Percentiles rank a stretch among this genome's conserved stretches.
These are phyloP conservation scores for Naganishia antarctica DNA, from an alignment of 768 basidiomycete species.

Conservation along the genomic window DNA sequence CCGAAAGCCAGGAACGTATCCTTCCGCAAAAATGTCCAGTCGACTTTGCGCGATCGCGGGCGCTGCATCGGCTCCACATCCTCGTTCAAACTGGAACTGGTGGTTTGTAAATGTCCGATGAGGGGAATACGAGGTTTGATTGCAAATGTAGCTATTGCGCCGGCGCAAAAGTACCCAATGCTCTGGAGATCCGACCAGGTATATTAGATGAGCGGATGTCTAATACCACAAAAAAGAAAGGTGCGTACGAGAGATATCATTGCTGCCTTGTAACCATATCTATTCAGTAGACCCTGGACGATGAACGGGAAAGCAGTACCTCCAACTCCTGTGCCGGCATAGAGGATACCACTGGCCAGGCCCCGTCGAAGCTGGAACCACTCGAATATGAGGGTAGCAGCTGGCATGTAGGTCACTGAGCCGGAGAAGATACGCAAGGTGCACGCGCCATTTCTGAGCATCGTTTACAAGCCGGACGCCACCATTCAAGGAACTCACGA, in stretches of 20 bases:
- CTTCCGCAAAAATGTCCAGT: slow-evolving; percentile 18
- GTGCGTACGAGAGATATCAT: slow-evolving; percentile 35
- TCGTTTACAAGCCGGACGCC: no score
- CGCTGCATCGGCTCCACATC: no score
- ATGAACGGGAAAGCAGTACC: slow-evolving; percentile 44
- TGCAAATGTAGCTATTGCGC: slow-evolving; percentile 28
- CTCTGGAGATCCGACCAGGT: slow-evolving; percentile 28
- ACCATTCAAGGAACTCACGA: not conserved
- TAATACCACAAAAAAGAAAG: not conserved
- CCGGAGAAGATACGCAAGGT: no score
- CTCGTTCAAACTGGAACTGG: no score
- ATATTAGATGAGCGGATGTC: not conserved
- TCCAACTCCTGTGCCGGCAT: slow-evolving; percentile 32
- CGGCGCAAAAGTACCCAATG: slow-evolving; percentile 33
- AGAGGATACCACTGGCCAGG: slow-evolving; percentile 40
- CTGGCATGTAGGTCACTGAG: slow-evolving; percentile 35
- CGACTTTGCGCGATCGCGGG: no score
- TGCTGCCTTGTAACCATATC: slow-evolving; percentile 40
- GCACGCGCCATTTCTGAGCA: no score
- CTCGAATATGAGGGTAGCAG: slow-evolving; percentile 40
- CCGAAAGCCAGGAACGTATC: slow-evolving; percentile 31
- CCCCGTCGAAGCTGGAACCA: slow-evolving; percentile 42
- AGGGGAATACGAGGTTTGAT: slow-evolving; percentile 40
- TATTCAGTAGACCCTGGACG: slow-evolving; percentile 33
- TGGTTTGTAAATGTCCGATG: slow-evolving; percentile 17